Evolutionary conservation across 768 basidiomycete species (phyloP).

Genomic region (Kwoniella heveanensis): DNA sequence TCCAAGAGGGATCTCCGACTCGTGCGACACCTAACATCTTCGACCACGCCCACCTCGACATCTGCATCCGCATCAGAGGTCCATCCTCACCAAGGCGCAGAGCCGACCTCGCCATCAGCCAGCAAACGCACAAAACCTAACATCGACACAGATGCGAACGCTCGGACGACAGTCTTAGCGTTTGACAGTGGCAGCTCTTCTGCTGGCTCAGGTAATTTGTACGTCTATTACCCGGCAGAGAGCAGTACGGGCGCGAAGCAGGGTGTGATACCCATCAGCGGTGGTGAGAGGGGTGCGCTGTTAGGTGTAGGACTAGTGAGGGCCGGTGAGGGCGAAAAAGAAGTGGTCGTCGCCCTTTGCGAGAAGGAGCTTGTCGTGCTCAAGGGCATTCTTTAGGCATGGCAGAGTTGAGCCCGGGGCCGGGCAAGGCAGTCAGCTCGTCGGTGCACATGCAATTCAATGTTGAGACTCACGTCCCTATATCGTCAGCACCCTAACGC

Average conservation of each 20-base stretch:
- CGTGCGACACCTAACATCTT: slow-evolving; percentile 66
- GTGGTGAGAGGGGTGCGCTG: slow-evolving; percentile 70
- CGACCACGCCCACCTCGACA: neutral
- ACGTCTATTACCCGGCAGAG: slow-evolving; percentile 71
- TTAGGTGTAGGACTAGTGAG: slow-evolving; percentile 70
- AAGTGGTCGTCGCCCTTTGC: slow-evolving; percentile 65
- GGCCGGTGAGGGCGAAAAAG: slow-evolving; percentile 43
- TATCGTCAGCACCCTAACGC: no score
- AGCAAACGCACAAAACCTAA: neutral
- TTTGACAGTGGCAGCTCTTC: slow-evolving; percentile 66
- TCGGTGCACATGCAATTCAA: no score
- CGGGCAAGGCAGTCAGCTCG: no score
- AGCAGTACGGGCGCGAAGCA: slow-evolving; percentile 68
- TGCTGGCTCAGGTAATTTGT: slow-evolving; percentile 76
- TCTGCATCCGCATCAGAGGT: neutral
- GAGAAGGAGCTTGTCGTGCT: slow-evolving; percentile 71
- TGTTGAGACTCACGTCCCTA: no score
- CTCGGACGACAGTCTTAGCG: slow-evolving; percentile 63
- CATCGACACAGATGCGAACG: neutral
- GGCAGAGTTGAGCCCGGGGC: neutral
- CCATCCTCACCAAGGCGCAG: slow-evolving; percentile 21
- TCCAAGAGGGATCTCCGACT: slow-evolving; percentile 89
- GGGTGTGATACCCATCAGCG: slow-evolving; percentile 73
- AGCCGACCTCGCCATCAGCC: slow-evolving; percentile 5
- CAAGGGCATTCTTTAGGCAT: slow-evolving; percentile 17